Conservation (phyloP, 2,329 filamentous ascomycete genomes). For the Nakataea oryzae region DNA sequence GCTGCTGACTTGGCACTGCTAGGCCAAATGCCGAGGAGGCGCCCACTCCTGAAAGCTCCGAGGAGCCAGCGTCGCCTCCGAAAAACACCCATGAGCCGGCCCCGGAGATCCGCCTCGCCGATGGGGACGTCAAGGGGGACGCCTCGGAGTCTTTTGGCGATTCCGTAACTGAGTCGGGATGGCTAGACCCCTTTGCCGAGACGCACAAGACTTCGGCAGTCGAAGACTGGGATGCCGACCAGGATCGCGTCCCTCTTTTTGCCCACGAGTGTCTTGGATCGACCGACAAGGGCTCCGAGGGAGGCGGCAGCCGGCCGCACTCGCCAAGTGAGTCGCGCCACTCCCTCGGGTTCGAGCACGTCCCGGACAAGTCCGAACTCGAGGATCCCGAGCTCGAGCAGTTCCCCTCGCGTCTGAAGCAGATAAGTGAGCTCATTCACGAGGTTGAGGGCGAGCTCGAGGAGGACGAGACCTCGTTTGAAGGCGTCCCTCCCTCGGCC, state of each 20-base stretch:
- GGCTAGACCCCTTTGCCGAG: constrained; percentile 2
- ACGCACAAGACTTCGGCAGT: not conserved
- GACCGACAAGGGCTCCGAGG: constrained; percentile 16
- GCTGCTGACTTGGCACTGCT: not conserved
- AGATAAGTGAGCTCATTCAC: constrained; percentile 33
- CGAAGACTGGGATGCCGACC: not conserved
- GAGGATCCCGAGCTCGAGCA: constrained; percentile 37
- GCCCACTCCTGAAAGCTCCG: not conserved
- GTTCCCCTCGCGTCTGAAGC: constrained; percentile 33
- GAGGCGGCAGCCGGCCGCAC: constrained; percentile 7
- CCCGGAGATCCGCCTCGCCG: not conserved
- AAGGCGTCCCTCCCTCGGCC: constrained; percentile 24
- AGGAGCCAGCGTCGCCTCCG: constrained; percentile 9
- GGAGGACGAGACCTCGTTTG: constrained; percentile 25
- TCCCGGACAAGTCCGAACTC: constrained; percentile 22
- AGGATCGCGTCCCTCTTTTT: constrained; percentile 6
- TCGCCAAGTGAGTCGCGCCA: constrained; percentile 1
- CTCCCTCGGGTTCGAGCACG: constrained; percentile 7
- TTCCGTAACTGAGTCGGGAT: not conserved
- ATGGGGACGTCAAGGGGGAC: not conserved
- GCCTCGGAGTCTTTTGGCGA: not conserved
- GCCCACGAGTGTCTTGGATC: constrained; percentile 8
- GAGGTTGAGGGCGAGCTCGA: constrained; percentile 32
- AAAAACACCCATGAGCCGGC: not conserved
- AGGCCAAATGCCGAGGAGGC: constrained; percentile 1